Evolutionary conservation across 2,329 filamentous ascomycete genomes (phyloP).

Genomic region (Diaporthe citriasiana): DNA sequence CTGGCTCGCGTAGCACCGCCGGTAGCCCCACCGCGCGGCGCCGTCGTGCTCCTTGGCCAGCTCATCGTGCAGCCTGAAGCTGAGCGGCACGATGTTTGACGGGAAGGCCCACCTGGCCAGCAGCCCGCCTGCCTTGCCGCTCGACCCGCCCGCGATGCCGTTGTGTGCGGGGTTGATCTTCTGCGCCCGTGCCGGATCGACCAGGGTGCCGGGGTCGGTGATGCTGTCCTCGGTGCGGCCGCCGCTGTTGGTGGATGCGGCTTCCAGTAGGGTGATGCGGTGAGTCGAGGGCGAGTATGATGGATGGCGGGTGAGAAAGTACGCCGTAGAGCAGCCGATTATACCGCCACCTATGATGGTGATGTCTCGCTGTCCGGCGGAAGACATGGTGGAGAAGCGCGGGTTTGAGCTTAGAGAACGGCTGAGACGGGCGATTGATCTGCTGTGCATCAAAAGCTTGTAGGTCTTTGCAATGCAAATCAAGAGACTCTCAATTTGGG

Average conservation of each 20-base stretch:
- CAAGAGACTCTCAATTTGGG: background rate
- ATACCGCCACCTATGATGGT: slow-evolving; percentile 75
- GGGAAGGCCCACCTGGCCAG: slow-evolving; percentile 84
- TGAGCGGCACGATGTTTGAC: slow-evolving; percentile 76
- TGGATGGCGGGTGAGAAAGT: slow-evolving; percentile 80
- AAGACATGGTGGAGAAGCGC: background rate
- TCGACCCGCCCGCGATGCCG: slow-evolving; percentile 79
- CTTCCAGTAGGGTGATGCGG: slow-evolving; percentile 78
- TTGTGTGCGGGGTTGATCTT: slow-evolving; percentile 51
- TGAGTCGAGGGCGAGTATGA: slow-evolving; percentile 75
- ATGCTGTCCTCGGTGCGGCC: slow-evolving; percentile 52
- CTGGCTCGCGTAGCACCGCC: slow-evolving; percentile 54
- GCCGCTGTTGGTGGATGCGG: slow-evolving; percentile 53
- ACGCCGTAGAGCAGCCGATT: slow-evolving; percentile 81
- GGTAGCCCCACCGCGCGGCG: slow-evolving; percentile 78
- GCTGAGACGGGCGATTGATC: background rate
- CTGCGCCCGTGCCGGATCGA: slow-evolving; percentile 46
- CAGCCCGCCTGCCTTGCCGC: slow-evolving; percentile 82
- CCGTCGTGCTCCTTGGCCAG: slow-evolving; percentile 78
- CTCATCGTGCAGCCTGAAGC: slow-evolving; percentile 78
- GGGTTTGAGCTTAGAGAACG: background rate
- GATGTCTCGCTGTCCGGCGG: slow-evolving; percentile 29
- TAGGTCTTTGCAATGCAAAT: background rate
- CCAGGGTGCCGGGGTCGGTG: slow-evolving; percentile 50
- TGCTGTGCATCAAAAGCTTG: background rate